These are phyloP conservation scores for Arthrobotrys entomopaga DNA, from an alignment of 2,329 filamentous ascomycete species.

Conservation along the genomic window DNA sequence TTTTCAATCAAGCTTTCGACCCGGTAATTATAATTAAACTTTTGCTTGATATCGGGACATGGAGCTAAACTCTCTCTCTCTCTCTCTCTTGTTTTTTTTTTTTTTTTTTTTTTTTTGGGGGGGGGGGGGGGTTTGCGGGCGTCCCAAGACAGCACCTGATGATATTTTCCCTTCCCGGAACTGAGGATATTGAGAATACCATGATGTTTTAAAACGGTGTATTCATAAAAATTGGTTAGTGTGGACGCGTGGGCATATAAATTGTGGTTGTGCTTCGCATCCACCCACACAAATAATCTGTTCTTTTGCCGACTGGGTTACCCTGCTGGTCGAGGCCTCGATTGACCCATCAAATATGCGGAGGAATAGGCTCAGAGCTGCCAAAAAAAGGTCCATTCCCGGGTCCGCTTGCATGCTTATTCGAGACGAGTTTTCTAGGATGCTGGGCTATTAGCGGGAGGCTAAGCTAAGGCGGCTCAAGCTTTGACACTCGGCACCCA, in stretches of 20 bases:
- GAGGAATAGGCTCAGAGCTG: background rate
- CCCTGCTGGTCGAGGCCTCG: no score
- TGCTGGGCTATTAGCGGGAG: background rate
- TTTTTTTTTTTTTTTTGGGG: no score
- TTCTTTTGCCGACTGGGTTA: background rate
- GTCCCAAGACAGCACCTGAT: background rate
- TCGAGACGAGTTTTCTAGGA: no score
- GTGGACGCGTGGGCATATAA: background rate
- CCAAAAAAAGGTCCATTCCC: background rate
- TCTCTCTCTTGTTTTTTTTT: no score
- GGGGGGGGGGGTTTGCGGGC: no score
- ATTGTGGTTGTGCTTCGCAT: background rate
- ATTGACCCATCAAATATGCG: no score
- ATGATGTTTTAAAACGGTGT: background rate
- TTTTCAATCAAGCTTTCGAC: no score
- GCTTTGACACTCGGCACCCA: background rate
- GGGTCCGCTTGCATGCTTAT: background rate
- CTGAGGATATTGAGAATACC: background rate
- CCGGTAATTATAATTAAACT: no score
- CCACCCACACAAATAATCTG: background rate
- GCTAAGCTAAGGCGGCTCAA: conserved; percentile 10
- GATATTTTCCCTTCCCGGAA: background rate
- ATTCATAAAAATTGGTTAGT: background rate
- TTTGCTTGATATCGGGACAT: no score
- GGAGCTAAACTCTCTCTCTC: no score